Evolutionary conservation across 495 filamentous ascomycete species (phyloP), one percentile per base, ranked within the genome.

Genomic region (Neurospora africana): DNA sequence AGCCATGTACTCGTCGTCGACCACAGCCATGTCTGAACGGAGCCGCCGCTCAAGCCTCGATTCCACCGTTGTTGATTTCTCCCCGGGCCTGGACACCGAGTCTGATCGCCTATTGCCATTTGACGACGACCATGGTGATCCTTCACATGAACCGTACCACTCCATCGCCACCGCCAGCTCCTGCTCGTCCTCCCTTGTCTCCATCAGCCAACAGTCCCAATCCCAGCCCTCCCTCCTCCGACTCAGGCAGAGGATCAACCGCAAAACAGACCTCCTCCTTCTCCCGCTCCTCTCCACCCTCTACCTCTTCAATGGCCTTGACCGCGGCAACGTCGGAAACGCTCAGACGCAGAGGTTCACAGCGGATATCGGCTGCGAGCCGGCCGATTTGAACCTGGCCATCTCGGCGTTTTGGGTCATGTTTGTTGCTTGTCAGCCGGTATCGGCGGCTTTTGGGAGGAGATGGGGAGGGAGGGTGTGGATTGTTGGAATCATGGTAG

Each of bases 401-500:
- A 82, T 89, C 27, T 83, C 86, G 17, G 78, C 83, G 27, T 89
- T 89, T 78, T 90, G 87, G 69, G 78, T 84, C 71, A 84, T 83
- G 43, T 89, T 89, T 72, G 87, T 90, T 9, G 47, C 83, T 4
- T 79, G 89, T 2, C 88, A 89, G 72, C 86, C 88, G 0, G 76
- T 86, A 0, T 86, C 85, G 8, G 84, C 87, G 10, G 87, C 87
- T 4, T 75, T 86, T n/a, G 88, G 88, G 0, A 75, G 84, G 65
- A 79, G 80, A 67, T 78, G 86, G 71, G 88, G 88, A 37, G 84
- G 83, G 68, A 81, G 79, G 27, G 72, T 78, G 5, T 89, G 86
- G 86, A 84, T 89, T 23, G 86, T 87, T 1, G 74, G 79, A 19
- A 83, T 87, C 65, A 89, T 88, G 87, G 80, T 82, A 47, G 19